A percentile compares a stretch with the other conserved stretches of the same genome.
Evolutionary conservation across 2,329 filamentous ascomycete genomes (phyloP).

Genomic region (Arachnopeziza araneosa): DNA sequence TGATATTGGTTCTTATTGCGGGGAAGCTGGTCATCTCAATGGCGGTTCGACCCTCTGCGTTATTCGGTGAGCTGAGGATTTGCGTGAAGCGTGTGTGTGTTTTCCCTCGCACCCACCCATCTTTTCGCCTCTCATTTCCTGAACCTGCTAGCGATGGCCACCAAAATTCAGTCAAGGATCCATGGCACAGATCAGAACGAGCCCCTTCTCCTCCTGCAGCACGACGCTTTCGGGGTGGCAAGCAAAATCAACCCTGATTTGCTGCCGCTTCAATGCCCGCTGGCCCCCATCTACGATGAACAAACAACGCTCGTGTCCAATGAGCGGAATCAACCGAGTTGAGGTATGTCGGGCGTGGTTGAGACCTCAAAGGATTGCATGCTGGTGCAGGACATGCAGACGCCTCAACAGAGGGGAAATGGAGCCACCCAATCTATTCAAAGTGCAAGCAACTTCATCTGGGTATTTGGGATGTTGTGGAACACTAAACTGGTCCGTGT

Average conservation of each 20-base stretch:
- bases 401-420: slow-evolving; percentile 9
- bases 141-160: background rate
- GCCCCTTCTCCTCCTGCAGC: background rate
- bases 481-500: slow-evolving; percentile 10
- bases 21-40: background rate
- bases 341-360: background rate
- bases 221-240: background rate
- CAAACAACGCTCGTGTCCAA: background rate
- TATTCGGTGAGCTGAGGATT: too few species aligned
- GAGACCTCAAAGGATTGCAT: background rate
- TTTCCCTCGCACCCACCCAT: background rate
- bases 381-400: background rate
- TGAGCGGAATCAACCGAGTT: background rate
- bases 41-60: background rate
- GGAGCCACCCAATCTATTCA: slow-evolving; percentile 8
- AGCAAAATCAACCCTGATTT: slow-evolving; percentile 6
- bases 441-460: slow-evolving; percentile 20
- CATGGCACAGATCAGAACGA: background rate
- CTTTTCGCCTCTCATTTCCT: background rate
- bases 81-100: background rate
- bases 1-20: background rate
- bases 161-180: background rate
- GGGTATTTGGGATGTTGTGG: slow-evolving; percentile 21
- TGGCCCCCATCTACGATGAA: slow-evolving; percentile 9
- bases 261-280: slow-evolving; percentile 7